Evolutionary conservation across 495 filamentous ascomycete species (phyloP).

Genomic region (Beverwykella pulmonaria): DNA sequence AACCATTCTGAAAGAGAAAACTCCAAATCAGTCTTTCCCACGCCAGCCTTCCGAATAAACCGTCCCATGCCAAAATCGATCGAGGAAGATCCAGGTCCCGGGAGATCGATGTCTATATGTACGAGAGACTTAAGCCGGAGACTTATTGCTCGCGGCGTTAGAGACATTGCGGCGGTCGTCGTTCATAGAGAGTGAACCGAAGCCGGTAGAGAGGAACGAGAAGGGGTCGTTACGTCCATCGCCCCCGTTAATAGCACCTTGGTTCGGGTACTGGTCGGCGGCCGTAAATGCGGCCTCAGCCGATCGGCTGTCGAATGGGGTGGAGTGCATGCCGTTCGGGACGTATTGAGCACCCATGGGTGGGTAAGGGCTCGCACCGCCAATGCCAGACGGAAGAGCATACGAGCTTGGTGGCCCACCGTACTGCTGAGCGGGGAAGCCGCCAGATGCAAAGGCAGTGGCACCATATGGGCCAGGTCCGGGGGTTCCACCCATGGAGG

Average conservation of each 20-base stretch:
- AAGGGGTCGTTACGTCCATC: conserved; percentile 76
- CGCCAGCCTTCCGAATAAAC: conserved; percentile 20
- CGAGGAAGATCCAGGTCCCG: conserved; percentile 10
- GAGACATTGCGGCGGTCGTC: conserved; percentile 71
- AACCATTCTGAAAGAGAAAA: conserved; percentile 31
- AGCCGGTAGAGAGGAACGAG: conserved; percentile 81
- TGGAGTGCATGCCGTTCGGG: conserved; percentile 50
- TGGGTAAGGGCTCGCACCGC: conserved; percentile 80
- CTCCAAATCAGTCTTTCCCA: conserved; percentile 23
- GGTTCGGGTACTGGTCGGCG: conserved; percentile 22
- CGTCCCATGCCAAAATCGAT: conserved; percentile 27
- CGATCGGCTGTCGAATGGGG: conserved; percentile 84
- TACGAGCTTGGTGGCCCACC: conserved; percentile 88
- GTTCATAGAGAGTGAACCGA: conserved; percentile 78
- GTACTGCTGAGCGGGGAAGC: conserved; percentile 82
- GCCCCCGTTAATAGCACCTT: conserved; percentile 20
- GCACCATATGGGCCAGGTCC: conserved; percentile 79
- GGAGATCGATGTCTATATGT: conserved; percentile 26
- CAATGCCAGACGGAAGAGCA: conserved; percentile 85
- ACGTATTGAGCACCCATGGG: conserved; percentile 73
- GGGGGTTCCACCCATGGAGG: conserved; percentile 80
- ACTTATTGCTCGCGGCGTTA: conserved; percentile 67
- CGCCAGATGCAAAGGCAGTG: conserved; percentile 71
- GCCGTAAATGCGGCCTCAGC: conserved; percentile 67
- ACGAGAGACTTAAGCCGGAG: conserved; percentile 56